Percentiles rank a stretch among this genome's conserved stretches.
These are phyloP conservation scores for Pseudocercospora fuligena DNA, from an alignment of 2,329 filamentous ascomycete genomes.

Conservation along the genomic window DNA sequence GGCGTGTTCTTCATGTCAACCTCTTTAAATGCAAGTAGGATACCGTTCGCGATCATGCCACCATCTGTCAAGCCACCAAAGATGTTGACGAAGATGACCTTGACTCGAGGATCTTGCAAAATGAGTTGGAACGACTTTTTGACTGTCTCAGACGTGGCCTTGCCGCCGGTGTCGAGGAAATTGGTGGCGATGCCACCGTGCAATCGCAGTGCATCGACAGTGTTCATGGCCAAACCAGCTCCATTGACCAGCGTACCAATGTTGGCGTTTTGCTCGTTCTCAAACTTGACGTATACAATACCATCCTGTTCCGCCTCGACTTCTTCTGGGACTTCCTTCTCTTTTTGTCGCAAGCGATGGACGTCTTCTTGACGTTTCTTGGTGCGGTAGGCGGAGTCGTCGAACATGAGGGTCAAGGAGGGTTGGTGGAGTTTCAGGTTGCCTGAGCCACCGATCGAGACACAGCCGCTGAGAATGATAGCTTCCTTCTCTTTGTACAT, in stretches of 20 bases:
- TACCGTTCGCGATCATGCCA: slow-evolving; percentile 79
- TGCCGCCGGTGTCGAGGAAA: slow-evolving; percentile 88
- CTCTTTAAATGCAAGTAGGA: slow-evolving; percentile 74
- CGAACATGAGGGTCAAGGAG: slow-evolving; percentile 66
- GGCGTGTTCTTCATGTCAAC: slow-evolving; percentile 62
- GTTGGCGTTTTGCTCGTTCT: slow-evolving; percentile 56
- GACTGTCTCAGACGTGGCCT: slow-evolving; percentile 82
- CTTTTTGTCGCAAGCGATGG: slow-evolving; percentile 60
- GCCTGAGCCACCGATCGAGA: slow-evolving; percentile 49
- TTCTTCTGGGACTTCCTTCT: slow-evolving; percentile 60
- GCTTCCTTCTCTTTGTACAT: slow-evolving; percentile 70
- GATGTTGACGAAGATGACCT: slow-evolving; percentile 73
- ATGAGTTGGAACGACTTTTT: slow-evolving; percentile 76
- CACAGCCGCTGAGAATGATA: slow-evolving; percentile 61
- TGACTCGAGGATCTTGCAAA: slow-evolving; percentile 71
- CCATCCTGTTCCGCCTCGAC: slow-evolving; percentile 69
- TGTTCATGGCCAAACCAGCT: slow-evolving; percentile 89
- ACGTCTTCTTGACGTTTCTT: slow-evolving; percentile 65
- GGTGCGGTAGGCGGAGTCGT: slow-evolving; percentile 70
- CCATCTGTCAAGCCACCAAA: slow-evolving; percentile 73
- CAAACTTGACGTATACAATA: slow-evolving; percentile 76
- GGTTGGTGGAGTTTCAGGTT: slow-evolving; percentile 54
- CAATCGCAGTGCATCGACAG: slow-evolving; percentile 74
- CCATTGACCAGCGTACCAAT: slow-evolving; percentile 88
- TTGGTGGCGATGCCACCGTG: slow-evolving; percentile 75